Percentiles rank a stretch among this genome's conserved stretches.
Conservation (phyloP, 805 yeast species). For the Kuraishia piskuri region DNA sequence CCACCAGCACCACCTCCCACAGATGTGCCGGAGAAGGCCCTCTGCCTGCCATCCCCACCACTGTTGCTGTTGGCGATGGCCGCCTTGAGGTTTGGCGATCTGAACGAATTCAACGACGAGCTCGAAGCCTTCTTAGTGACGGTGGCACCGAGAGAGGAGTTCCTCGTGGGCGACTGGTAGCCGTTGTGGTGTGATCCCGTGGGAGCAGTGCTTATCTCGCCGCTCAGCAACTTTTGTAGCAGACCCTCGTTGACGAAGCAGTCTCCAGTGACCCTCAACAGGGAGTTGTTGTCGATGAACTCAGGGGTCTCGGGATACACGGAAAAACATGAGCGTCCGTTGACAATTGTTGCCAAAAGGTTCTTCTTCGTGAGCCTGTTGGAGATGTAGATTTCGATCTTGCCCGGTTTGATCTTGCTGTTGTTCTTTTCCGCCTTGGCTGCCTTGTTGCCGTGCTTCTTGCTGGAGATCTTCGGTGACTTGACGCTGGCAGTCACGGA, state of each 20-base stretch:
- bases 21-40: background rate
- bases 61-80: background rate
- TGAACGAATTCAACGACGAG: constrained; percentile 14
- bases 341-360: constrained; percentile 39
- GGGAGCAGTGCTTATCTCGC: background rate
- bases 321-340: constrained; percentile 38
- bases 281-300: constrained; percentile 48
- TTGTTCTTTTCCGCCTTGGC: constrained; percentile 3
- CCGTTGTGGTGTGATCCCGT: background rate
- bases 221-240: constrained; percentile 12
- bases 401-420: constrained; percentile 34
- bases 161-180: constrained; percentile 10
- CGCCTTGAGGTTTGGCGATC: background rate
- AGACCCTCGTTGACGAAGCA: constrained; percentile 34
- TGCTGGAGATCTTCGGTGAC: constrained; percentile 2
- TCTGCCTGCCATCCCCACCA: background rate
- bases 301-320: constrained; percentile 50
- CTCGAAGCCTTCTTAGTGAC: constrained; percentile 18
- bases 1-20: background rate
- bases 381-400: constrained; percentile 43
- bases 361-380: constrained; percentile 41
- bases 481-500: constrained; percentile 16
- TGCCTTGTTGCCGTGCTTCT: constrained; percentile 1
- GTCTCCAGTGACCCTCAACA: constrained; percentile 49
- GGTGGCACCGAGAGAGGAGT: constrained; percentile 13